Percentiles rank a stretch among this genome's conserved stretches.
phyloP scores from a whole-genome alignment of 345 rosid genomes.

The Sonneratia caseolaris region DNA sequence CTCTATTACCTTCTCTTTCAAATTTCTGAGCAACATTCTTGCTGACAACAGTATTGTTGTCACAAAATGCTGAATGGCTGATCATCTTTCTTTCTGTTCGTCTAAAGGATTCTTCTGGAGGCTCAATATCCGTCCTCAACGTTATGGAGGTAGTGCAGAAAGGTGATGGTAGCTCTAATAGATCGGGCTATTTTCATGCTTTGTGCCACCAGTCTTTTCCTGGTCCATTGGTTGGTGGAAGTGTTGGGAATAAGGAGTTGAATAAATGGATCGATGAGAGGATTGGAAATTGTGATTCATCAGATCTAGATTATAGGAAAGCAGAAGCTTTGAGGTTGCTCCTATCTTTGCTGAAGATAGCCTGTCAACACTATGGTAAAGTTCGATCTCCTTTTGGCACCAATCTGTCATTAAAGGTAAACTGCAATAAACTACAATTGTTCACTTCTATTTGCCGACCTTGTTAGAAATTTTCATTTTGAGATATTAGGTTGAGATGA shows the following conservation, averaged over 20 bases:
- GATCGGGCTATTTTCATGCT: slow-evolving; percentile 53
- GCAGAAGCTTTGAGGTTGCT: slow-evolving; percentile 59
- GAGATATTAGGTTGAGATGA: background rate
- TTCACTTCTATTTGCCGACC: background rate
- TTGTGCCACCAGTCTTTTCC: slow-evolving; percentile 73
- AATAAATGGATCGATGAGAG: slow-evolving; percentile 94
- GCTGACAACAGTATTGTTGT: background rate
- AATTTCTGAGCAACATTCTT: background rate
- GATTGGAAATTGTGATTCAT: slow-evolving; percentile 49
- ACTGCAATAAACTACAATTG: background rate
- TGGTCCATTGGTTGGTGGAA: slow-evolving; percentile 95
- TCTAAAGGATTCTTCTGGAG: slow-evolving; percentile 46
- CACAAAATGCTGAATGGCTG: slow-evolving; percentile 9
- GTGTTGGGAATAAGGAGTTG: slow-evolving; percentile 78
- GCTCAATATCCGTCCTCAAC: slow-evolving; percentile 58
- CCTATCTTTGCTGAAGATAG: slow-evolving; percentile 79
- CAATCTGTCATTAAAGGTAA: slow-evolving; percentile 58
- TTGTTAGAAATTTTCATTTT: background rate
- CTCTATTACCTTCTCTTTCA: background rate
- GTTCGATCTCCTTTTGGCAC: slow-evolving; percentile 85
- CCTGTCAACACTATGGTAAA: slow-evolving; percentile 92
- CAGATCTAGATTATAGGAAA: slow-evolving; percentile 43
- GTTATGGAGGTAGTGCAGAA: slow-evolving; percentile 59
- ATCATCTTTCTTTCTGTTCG: slow-evolving; percentile 16
- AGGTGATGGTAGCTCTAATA: slow-evolving; percentile 25